A percentile compares a stretch with the other conserved stretches of the same genome.
Conservation (phyloP, 2,329 filamentous ascomycete genomes). For the Chaetomiaceae sp. region DNA sequence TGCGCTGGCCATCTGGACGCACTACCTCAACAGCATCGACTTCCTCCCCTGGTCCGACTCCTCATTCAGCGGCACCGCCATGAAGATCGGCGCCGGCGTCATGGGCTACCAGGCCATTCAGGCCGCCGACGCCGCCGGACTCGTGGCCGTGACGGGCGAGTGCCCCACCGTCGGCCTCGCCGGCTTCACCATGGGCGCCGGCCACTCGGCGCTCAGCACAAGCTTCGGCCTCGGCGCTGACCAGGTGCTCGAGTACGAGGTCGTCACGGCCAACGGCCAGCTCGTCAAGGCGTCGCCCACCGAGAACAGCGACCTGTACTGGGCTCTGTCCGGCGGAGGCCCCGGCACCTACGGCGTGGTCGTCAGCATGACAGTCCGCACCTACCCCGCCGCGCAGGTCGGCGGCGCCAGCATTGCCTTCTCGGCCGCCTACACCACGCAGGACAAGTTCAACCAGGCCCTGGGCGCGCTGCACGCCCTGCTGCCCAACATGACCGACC, state of each 20-base stretch:
- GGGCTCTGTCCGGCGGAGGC: slow-evolving; percentile 43
- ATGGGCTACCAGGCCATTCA: slow-evolving; percentile 49
- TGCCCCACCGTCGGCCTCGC: slow-evolving; percentile 48
- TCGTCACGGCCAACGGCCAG: slow-evolving; percentile 42
- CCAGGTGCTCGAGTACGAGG: slow-evolving; percentile 42
- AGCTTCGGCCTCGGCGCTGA: slow-evolving; percentile 46
- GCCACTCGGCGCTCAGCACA: slow-evolving; percentile 48
- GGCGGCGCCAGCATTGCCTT: slow-evolving; percentile 21
- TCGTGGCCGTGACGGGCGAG: slow-evolving; percentile 49
- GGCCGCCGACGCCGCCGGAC: slow-evolving; percentile 41
- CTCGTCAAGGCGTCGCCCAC: slow-evolving; percentile 37
- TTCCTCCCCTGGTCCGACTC: slow-evolving; percentile 28
- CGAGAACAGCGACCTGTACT: slow-evolving; percentile 43
- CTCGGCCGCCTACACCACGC: slow-evolving; percentile 34
- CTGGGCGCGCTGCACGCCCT: slow-evolving; percentile 46
- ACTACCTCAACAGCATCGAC: slow-evolving; percentile 31
- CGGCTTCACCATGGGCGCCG: slow-evolving; percentile 45
- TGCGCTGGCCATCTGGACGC: slow-evolving; percentile 35
- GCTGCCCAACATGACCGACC: slow-evolving; percentile 40
- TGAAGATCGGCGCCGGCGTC: slow-evolving; percentile 54
- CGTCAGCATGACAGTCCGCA: slow-evolving; percentile 23
- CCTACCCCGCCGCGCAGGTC: slow-evolving; percentile 17
- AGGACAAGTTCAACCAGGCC: slow-evolving; percentile 43
- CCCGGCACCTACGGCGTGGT: slow-evolving; percentile 34
- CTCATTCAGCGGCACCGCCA: slow-evolving; percentile 42